Evolutionary conservation across 371 early-diverging fungal species (phyloP), one percentile per base, ranked within the genome.

Genomic region (Phascolomyces articulosus): DNA sequence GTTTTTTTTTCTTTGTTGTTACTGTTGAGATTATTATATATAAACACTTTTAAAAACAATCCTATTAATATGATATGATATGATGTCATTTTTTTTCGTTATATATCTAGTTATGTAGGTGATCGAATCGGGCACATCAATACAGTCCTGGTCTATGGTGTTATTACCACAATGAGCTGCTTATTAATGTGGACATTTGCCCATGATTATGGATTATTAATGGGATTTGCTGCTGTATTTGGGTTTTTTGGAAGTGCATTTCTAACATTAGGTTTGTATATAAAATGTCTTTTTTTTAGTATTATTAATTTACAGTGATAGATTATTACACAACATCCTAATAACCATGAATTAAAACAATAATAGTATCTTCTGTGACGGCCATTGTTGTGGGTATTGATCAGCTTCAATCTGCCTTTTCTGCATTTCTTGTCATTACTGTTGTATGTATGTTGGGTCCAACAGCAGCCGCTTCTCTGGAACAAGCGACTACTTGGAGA

Each of bases 111-210:
- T 13, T 27, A 28, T 29, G 41, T 53, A 44, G 68, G 55, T 23
- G 64, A 68, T 26, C 49, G 24, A n/a, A 20, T 63, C 15, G 68
- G 64, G 0, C 64, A 63, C 34, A 26, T 68, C 20, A 68, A 63
- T 28, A 63, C 64, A 0, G 56, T 55, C 13, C 63, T 68, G 11
- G 4, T 63, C 11, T 67, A 55, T 40, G 38, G 40, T 0, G 13
- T 48, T 10, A 15, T 41, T 11, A 55, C 58, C 21, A 38, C 48
- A 0, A 4, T 68, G 18, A 41, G 28, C 23, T 58, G 47, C n/a
- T 49, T 68, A 21, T 15, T 63, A 3, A 26, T 63, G 7, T 80
- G 80, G 80, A 73, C 75, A 4, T 78, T 78, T 62, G 56, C 76
- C 1, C 41, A 41, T 15, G 54, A 7, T 16, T 73, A 69, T 59